These are phyloP conservation scores for Geotrichum restrictum DNA, from an alignment of 1,139 yeast genomes.

Conservation along the genomic window DNA sequence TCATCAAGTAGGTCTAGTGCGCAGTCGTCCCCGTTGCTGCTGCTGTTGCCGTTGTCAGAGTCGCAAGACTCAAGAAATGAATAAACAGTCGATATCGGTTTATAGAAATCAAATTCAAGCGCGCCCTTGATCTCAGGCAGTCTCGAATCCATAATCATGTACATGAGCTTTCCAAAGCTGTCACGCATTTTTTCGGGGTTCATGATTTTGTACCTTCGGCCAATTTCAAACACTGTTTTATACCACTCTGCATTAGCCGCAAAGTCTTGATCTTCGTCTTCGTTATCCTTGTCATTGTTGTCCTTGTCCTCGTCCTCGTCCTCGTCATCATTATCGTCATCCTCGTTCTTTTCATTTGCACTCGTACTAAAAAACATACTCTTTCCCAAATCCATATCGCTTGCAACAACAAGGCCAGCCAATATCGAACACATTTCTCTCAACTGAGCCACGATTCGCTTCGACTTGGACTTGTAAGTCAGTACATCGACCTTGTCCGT, in stretches of 20 bases:
- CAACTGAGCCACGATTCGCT: slow-evolving; percentile 62
- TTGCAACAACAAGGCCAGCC: slow-evolving; percentile 70
- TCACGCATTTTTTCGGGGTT: slow-evolving; percentile 74
- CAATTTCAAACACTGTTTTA: slow-evolving; percentile 62
- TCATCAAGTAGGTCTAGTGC: slow-evolving; percentile 52
- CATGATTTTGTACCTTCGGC: slow-evolving; percentile 73
- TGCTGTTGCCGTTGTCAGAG: no score
- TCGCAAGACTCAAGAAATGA: slow-evolving; percentile 40
- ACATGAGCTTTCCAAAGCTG: slow-evolving; percentile 68
- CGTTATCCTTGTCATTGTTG: slow-evolving; percentile 33
- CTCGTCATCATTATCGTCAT: slow-evolving; percentile 31
- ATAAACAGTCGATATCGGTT: slow-evolving; percentile 61
- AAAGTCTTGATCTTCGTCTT: slow-evolving; percentile 53
- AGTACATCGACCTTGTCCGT: slow-evolving; percentile 69
- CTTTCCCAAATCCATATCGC: slow-evolving; percentile 63
- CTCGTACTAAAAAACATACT: slow-evolving; percentile 41
- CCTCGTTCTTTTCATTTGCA: background rate
- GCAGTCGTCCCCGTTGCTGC: slow-evolving; percentile 23
- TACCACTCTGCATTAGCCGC: slow-evolving; percentile 66
- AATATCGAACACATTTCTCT: slow-evolving; percentile 69
- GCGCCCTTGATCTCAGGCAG: slow-evolving; percentile 62
- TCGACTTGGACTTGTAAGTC: slow-evolving; percentile 58
- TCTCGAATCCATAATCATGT: slow-evolving; percentile 77
- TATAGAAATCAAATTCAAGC: slow-evolving; percentile 67
- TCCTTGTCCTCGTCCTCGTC: slow-evolving; percentile 40